Evolutionary conservation across 345 rosid species (phyloP).

Genomic region (Euphorbia peplus): DNA sequence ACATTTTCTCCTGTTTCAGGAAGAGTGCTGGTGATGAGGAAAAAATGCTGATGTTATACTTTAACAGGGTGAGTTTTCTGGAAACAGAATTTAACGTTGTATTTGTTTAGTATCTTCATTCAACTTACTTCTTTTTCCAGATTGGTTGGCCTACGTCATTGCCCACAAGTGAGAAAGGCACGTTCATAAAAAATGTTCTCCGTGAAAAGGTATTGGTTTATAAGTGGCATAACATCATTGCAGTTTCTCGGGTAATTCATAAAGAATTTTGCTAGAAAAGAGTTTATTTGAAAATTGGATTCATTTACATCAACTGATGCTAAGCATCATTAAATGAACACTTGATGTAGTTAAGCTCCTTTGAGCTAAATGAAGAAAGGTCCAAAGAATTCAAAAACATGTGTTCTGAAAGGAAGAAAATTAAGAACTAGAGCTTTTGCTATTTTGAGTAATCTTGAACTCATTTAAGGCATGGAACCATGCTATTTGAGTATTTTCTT

Average conservation of each 20-base stretch:
- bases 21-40: constrained; percentile 86
- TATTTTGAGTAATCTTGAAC: neutral
- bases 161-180: constrained; percentile 77
- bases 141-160: constrained; percentile 96
- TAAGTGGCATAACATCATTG: neutral
- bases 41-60: constrained; percentile 74
- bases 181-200: constrained; percentile 62
- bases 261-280: neutral
- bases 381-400: neutral
- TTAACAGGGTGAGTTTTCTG: constrained; percentile 55
- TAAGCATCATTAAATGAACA: too few species aligned
- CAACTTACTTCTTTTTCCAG: constrained; percentile 33
- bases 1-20: constrained; percentile 35
- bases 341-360: too few species aligned
- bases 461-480: neutral
- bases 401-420: neutral
- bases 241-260: neutral
- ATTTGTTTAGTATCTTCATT: constrained; percentile 10
- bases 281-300: neutral
- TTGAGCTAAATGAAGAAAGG: neutral
- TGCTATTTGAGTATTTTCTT: neutral
- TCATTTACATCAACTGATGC: neutral
- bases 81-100: neutral
- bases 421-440: neutral
- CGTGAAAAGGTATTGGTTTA: constrained; percentile 61